A percentile compares a stretch with the other conserved stretches of the same genome.
These are phyloP conservation scores for Pyronema domesticum DNA, from an alignment of 495 filamentous ascomycete genomes.

Conservation along the genomic window DNA sequence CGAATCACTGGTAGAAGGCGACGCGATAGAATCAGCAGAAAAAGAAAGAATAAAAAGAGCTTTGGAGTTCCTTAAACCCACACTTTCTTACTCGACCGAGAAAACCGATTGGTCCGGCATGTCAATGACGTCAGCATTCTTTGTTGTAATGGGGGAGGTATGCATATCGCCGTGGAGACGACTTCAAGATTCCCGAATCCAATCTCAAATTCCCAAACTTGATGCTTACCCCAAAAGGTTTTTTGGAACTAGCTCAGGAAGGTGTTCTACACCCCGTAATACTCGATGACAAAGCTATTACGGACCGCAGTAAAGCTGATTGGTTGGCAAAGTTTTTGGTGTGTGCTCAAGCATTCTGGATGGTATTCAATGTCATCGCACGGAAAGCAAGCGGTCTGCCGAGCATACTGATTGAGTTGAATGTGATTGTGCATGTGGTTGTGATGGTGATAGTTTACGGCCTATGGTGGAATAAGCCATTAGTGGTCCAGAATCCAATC, in stretches of 20 bases:
- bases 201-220: background rate
- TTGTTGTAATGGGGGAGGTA: constrained; percentile 4
- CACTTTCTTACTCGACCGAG: background rate
- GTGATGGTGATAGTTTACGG: constrained; percentile 27
- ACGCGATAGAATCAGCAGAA: no score
- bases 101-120: background rate
- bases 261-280: background rate
- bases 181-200: no score
- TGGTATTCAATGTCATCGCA: background rate
- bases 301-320: constrained; percentile 3
- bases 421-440: constrained; percentile 29
- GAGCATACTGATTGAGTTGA: constrained; percentile 29
- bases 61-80: no score
- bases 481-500: constrained; percentile 15
- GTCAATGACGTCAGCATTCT: background rate
- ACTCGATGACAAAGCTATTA: background rate
- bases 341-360: background rate
- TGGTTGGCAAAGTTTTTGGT: background rate
- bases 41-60: no score
- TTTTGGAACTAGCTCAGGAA: background rate
- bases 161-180: background rate
- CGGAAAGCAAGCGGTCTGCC: constrained; percentile 18
- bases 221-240: background rate
- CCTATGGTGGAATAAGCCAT: constrained; percentile 31
- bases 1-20: no score